These are phyloP conservation scores for Setaria italica DNA, from an alignment of 202 grass and related monocot genomes.

Conservation along the genomic window DNA sequence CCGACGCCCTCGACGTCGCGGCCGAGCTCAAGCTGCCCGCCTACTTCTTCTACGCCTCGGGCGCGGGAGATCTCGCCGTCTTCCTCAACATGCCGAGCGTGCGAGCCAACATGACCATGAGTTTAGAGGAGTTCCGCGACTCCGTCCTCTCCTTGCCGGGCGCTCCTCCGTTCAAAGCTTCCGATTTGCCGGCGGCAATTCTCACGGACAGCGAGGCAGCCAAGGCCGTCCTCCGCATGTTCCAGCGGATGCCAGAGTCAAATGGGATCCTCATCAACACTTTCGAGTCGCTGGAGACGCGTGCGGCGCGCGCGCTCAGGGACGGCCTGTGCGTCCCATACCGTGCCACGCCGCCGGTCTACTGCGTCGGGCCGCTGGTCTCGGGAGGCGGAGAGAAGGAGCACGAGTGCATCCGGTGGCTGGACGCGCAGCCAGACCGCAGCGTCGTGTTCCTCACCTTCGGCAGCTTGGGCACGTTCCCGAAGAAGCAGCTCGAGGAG, in stretches of 20 bases:
- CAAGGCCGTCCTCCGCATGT: neutral
- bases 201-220: neutral
- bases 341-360: slow-evolving; percentile 49
- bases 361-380: slow-evolving; percentile 68
- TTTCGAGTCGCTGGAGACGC: slow-evolving; percentile 51
- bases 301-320: slow-evolving; percentile 35
- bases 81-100: slow-evolving; percentile 49
- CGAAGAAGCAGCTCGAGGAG: slow-evolving; percentile 58
- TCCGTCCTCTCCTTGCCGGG: slow-evolving; percentile 33
- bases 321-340: slow-evolving; percentile 52
- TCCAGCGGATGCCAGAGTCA: slow-evolving; percentile 9
- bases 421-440: slow-evolving; percentile 59
- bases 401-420: slow-evolving; percentile 58
- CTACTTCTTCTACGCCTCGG: slow-evolving; percentile 41
- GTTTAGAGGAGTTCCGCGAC: slow-evolving; percentile 21
- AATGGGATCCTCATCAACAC: slow-evolving; percentile 62
- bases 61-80: slow-evolving; percentile 43
- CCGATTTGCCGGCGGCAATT: slow-evolving; percentile 25
- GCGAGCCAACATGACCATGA: neutral
- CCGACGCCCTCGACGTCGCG: neutral
- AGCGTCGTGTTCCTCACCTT: slow-evolving; percentile 80
- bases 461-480: slow-evolving; percentile 61
- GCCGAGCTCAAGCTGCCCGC: neutral
- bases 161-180: slow-evolving; percentile 51
- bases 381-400: neutral